Evolutionary conservation across 78 protist genomes (phyloP).

Genomic region (Pirum gemmata): DNA sequence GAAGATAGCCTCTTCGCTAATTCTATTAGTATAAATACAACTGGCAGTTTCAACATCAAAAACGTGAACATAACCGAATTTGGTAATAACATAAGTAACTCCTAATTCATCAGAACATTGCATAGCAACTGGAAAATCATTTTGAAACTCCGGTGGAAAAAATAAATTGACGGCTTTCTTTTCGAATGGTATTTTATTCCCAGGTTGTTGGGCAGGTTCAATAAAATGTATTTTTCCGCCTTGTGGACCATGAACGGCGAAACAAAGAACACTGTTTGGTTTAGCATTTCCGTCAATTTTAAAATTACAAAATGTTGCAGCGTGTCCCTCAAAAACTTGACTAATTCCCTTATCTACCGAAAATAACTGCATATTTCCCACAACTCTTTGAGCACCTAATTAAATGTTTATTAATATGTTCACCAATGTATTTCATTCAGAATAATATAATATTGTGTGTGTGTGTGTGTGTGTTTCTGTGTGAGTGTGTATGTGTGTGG

Average conservation of each 20-base stretch:
- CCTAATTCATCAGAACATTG: slow-evolving; percentile 66
- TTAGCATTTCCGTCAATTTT: slow-evolving; percentile 61
- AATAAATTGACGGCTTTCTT: slow-evolving; percentile 72
- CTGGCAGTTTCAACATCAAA: slow-evolving; percentile 82
- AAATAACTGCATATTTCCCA: slow-evolving; percentile 87
- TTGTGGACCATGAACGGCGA: slow-evolving; percentile 67
- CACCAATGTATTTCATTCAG: too few relatives aligned
- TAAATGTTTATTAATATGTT: too few relatives aligned
- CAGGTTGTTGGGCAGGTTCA: slow-evolving; percentile 68
- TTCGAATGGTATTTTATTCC: slow-evolving; percentile 58
- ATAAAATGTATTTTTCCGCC: slow-evolving; percentile 67
- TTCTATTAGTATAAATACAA: slow-evolving; percentile 77
- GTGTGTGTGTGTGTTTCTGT: too few relatives aligned
- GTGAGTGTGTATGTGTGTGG: not conserved
- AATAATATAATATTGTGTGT: too few relatives aligned
- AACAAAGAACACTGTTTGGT: slow-evolving; percentile 67
- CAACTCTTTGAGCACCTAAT: slow-evolving; percentile 56
- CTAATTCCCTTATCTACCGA: slow-evolving; percentile 75
- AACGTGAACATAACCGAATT: slow-evolving; percentile 82
- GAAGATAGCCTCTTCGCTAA: slow-evolving; percentile 80
- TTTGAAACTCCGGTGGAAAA: slow-evolving; percentile 80
- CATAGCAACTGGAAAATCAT: slow-evolving; percentile 97
- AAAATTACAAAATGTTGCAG: slow-evolving; percentile 74
- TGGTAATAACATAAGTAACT: slow-evolving; percentile 82
- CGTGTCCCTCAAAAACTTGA: slow-evolving; percentile 91